phyloP scores from a whole-genome alignment of 2,329 filamentous ascomycete genomes.

The Ascochyta pisi region DNA sequence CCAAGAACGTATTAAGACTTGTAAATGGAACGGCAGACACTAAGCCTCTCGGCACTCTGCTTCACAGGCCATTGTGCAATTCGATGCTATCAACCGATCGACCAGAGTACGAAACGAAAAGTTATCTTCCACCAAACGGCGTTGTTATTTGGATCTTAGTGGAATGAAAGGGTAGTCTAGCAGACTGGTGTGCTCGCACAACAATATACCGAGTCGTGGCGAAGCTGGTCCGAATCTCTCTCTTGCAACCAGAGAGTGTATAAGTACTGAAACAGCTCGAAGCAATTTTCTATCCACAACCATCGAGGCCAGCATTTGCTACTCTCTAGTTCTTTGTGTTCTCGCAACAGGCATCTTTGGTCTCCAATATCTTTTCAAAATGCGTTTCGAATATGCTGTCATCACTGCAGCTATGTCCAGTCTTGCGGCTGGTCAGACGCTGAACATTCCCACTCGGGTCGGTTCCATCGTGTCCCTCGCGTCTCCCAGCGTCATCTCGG shows the following conservation, averaged over 20 bases:
- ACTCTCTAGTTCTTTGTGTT: no score
- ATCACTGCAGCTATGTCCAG: conserved; percentile 42
- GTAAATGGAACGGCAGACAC: not conserved
- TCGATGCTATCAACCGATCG: not conserved
- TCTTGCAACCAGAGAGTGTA: not conserved
- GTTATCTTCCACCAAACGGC: conserved; percentile 12
- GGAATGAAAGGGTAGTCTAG: no score
- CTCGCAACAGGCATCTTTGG: not conserved
- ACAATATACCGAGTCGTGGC: no score
- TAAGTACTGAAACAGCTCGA: not conserved
- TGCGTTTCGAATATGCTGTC: conserved; percentile 12
- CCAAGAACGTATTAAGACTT: not conserved
- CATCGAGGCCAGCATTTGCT: no score
- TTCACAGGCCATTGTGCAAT: not conserved
- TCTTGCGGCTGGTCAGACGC: conserved; percentile 27
- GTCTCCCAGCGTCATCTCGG: conserved; percentile 21
- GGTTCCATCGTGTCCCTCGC: conserved; percentile 34
- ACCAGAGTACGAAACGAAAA: not conserved
- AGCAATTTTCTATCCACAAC: no score
- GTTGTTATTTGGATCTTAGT: no score
- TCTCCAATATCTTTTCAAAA: not conserved
- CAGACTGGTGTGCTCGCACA: no score
- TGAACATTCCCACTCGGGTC: conserved; percentile 36
- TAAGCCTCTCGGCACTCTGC: conserved; percentile 1
- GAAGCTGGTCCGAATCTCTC: no score